Base-by-base conservation (phyloP, 2,329 filamentous ascomycete genomes). In the Colletotrichum sojae region DNA sequence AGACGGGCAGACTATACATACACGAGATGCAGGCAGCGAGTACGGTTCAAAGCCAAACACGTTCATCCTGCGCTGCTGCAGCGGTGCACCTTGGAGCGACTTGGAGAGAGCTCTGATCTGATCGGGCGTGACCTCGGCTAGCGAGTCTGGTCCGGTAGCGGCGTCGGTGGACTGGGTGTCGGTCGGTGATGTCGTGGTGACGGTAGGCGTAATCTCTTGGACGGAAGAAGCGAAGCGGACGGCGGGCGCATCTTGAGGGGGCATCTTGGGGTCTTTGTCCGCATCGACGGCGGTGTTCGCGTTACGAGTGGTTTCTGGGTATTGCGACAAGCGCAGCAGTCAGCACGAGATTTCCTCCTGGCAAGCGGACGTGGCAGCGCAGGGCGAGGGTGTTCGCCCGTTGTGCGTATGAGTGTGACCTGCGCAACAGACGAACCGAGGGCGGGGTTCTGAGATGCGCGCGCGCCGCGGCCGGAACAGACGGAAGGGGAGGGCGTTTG, bases 41-140 rank as follows among this genome's bases (percentile, higher is more conserved):
- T 97, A 91, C 40, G 95, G 92, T 78, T 98, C 95, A 76, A 95
- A 98, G 51, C 92, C 91, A 81, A 94, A 97, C 77, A 94, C 93
- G 77, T 92, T 92, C 85, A 97, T 89, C 72, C 95, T 90, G 66
- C 90, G 88, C 75, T 95, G 92, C 82, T 98, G 95, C 70, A 97
- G 86, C 74, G 91, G 90, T 54, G 90, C 88, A 71, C 90, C 89
- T 72, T 94, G 92, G 27, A 97, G 84, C 25, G 89, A 91, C 73
- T 90, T 89, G 58, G 92, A 91, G 70, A 97, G 83, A 69, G 90
- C 90, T 73, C 88, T 89, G 65, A 97, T 84, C 76, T 95, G 88
- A 65, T 93, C 90, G 18, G 83, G 81, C 6, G 85, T 84, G 56
- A 85, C 81, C 70, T 83, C 81, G 56, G 79, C 79, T 61, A 81